Conservation (phyloP, 2,329 filamentous ascomycete genomes). For the Colletotrichum lentis region DNA sequence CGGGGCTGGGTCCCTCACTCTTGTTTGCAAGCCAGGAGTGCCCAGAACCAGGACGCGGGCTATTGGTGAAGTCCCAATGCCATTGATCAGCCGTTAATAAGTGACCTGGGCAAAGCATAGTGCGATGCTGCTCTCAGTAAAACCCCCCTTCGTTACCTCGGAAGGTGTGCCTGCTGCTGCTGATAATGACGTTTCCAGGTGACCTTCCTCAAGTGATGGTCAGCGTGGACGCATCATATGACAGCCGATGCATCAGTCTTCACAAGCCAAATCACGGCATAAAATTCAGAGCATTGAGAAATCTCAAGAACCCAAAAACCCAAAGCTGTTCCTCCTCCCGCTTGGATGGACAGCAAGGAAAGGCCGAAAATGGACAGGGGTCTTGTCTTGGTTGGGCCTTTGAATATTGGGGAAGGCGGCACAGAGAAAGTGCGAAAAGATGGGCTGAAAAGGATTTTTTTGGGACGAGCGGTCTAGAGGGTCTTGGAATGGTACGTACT, state of each 20-base stretch:
- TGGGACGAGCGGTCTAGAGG: slow-evolving; percentile 34
- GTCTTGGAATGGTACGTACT: slow-evolving; percentile 18
- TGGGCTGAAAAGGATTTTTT: slow-evolving; percentile 18
- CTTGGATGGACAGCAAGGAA: neutral
- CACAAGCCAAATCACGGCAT: neutral
- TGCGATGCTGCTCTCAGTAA: neutral
- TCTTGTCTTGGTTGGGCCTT: neutral
- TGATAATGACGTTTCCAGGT: neutral
- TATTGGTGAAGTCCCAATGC: neutral
- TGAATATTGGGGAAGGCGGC: neutral
- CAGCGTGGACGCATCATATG: too few relatives aligned
- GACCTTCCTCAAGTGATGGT: neutral
- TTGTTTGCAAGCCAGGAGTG: neutral
- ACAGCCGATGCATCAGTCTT: neutral
- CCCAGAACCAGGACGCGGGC: neutral
- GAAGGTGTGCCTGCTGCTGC: too few relatives aligned
- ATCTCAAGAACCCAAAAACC: too few relatives aligned
- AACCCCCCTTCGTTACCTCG: neutral
- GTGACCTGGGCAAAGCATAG: neutral
- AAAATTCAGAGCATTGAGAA: neutral
- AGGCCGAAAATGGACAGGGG: slow-evolving; percentile 1
- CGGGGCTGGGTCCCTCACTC: neutral
- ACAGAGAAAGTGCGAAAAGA: neutral
- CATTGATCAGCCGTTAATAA: neutral
- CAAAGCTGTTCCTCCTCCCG: neutral